Evolutionary conservation across 2,329 filamentous ascomycete genomes (phyloP).

Genomic region (Pseudogymnoascus sp.): DNA sequence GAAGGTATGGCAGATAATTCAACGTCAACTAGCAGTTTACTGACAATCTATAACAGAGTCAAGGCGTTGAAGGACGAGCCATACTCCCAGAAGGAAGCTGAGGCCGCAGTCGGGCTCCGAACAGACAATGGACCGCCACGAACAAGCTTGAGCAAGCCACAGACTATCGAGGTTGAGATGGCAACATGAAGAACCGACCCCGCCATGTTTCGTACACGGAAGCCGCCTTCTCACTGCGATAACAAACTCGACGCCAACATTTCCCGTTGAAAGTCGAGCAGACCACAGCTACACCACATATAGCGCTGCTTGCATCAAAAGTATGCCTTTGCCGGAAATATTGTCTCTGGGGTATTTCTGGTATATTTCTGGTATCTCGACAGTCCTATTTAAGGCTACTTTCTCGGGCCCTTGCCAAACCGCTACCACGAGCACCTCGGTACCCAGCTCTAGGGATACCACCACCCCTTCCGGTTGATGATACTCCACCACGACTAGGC

Average conservation of each 20-base stretch:
- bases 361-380: background rate
- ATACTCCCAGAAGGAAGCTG: slow-evolving; percentile 77
- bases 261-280: background rate
- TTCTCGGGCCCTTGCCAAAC: slow-evolving; percentile 16
- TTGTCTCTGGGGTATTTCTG: slow-evolving; percentile 4
- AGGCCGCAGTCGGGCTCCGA: slow-evolving; percentile 65
- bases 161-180: slow-evolving; percentile 36
- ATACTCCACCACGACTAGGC: slow-evolving; percentile 18
- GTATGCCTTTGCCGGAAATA: background rate
- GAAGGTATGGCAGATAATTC: slow-evolving; percentile 50
- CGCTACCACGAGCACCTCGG: slow-evolving; percentile 15
- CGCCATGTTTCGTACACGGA: background rate
- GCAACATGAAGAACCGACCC: slow-evolving; percentile 11
- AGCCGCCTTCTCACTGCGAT: background rate
- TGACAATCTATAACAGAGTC: slow-evolving; percentile 44
- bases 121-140: slow-evolving; percentile 54
- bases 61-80: slow-evolving; percentile 76
- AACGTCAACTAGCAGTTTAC: background rate
- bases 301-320: background rate
- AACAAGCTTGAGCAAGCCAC: slow-evolving; percentile 15
- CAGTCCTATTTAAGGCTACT: slow-evolving; percentile 21
- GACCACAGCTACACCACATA: background rate
- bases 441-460: background rate
- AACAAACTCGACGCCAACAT: background rate
- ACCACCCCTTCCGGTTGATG: slow-evolving; percentile 20